phyloP scores from a whole-genome alignment of 192 early-diverging fungal species.

The Podila verticillata region DNA sequence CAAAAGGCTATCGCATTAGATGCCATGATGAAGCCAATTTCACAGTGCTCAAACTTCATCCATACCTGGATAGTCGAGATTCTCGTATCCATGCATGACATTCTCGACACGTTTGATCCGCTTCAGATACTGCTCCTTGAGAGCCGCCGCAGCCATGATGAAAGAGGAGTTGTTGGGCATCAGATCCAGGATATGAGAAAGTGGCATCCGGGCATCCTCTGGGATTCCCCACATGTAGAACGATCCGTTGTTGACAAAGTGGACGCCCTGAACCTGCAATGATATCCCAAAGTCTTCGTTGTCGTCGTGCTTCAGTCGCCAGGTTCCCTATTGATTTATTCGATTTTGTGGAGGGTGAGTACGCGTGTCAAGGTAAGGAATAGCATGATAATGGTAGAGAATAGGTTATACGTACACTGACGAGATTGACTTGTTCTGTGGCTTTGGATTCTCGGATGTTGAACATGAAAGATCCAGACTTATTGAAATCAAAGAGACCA shows the following conservation, averaged over 20 bases:
- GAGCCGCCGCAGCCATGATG: constrained; percentile 20
- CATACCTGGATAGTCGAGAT: constrained; percentile 44
- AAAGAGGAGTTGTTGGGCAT: constrained; percentile 55
- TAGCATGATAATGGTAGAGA: neutral
- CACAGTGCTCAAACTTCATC: neutral
- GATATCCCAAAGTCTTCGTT: constrained; percentile 57
- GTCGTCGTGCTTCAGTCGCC: constrained; percentile 57
- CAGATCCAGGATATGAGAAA: constrained; percentile 55
- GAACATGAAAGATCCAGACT: constrained; percentile 37
- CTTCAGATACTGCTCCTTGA: constrained; percentile 51
- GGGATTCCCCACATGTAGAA: constrained; percentile 60
- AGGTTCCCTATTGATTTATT: constrained; percentile 43
- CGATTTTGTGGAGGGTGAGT: neutral
- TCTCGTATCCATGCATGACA: constrained; percentile 25
- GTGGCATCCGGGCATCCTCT: constrained; percentile 46
- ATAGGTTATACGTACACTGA: constrained; percentile 42
- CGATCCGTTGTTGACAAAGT: constrained; percentile 62
- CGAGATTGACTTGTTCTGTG: constrained; percentile 55
- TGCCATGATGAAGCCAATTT: neutral
- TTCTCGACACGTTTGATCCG: constrained; percentile 50
- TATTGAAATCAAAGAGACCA: constrained; percentile 39
- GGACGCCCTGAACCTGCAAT: constrained; percentile 57
- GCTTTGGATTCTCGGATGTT: constrained; percentile 44
- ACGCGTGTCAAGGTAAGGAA: neutral
- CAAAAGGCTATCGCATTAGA: neutral